Conservation (phyloP, 2,329 filamentous ascomycete species). For the Pseudogymnoascus sp. region DNA sequence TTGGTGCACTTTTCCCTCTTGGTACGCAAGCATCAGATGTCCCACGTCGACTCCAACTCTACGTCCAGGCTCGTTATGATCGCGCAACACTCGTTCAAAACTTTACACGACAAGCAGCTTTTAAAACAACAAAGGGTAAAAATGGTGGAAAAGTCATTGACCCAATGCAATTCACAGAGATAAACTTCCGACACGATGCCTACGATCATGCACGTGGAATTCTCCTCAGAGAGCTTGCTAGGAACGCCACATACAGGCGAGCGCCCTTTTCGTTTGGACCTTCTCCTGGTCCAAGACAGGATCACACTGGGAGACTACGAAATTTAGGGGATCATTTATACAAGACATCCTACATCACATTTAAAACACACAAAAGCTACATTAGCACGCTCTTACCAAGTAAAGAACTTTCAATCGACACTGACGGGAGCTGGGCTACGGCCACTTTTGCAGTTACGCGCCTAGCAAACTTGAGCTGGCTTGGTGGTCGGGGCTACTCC, state of each 20-base stretch:
- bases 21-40: constrained; percentile 18
- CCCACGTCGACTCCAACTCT: constrained; percentile 31
- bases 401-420: background rate
- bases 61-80: constrained; percentile 23
- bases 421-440: constrained; percentile 24
- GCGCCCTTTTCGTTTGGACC: constrained; percentile 33
- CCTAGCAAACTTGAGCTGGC: constrained; percentile 46
- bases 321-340: constrained; percentile 13
- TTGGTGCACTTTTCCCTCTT: constrained; percentile 27
- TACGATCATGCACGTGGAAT: constrained; percentile 38
- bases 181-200: constrained; percentile 43
- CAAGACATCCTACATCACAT: constrained; percentile 29
- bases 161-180: constrained; percentile 36
- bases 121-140: constrained; percentile 11
- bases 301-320: background rate
- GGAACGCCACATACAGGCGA: constrained; percentile 28
- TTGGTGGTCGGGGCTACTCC: constrained; percentile 49
- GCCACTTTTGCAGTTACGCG: constrained; percentile 33
- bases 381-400: constrained; percentile 1
- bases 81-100: constrained; percentile 33
- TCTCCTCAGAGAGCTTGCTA: constrained; percentile 22
- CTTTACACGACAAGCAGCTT: constrained; percentile 32
- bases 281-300: constrained; percentile 17
- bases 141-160: constrained; percentile 17
- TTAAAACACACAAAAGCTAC: constrained; percentile 13